These are phyloP conservation scores for Russula sp. DNA, from an alignment of 768 basidiomycete species.

Conservation along the genomic window DNA sequence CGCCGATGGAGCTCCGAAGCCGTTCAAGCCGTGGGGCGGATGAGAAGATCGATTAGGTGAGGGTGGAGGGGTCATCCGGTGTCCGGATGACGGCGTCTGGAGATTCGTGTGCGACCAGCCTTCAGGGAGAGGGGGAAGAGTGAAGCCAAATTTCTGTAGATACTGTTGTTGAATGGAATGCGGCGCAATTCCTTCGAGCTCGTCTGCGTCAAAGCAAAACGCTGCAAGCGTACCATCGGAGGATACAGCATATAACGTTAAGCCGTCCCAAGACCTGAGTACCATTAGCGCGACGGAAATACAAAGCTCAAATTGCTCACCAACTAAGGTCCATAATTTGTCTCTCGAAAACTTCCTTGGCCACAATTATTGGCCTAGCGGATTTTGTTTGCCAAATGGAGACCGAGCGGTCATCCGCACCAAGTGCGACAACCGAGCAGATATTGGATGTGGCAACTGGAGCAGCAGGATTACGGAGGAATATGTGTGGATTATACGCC, in stretches of 20 bases:
- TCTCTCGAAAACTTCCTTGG: slow-evolving; percentile 90
- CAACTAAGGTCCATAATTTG: slow-evolving; percentile 96
- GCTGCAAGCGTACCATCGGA: slow-evolving; percentile 94
- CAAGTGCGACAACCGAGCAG: slow-evolving; percentile 89
- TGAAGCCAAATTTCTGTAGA: slow-evolving; percentile 76
- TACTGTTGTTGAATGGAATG: slow-evolving; percentile 73
- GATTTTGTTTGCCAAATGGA: slow-evolving; percentile 97
- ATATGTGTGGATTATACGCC: slow-evolving; percentile 94
- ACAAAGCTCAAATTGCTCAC: slow-evolving; percentile 44
- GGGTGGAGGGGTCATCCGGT: slow-evolving; percentile 47
- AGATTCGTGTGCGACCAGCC: slow-evolving; percentile 58
- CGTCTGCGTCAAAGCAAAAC: slow-evolving; percentile 76
- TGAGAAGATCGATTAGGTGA: slow-evolving; percentile 42
- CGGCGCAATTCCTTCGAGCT: slow-evolving; percentile 78
- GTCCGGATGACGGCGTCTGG: slow-evolving; percentile 25
- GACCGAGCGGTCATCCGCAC: slow-evolving; percentile 89
- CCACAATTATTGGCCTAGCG: slow-evolving; percentile 86
- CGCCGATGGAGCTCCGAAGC: slow-evolving; percentile 40
- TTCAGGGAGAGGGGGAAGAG: slow-evolving; percentile 60
- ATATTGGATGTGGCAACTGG: slow-evolving; percentile 78
- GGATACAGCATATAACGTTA: slow-evolving; percentile 89
- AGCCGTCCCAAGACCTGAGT: slow-evolving; percentile 85
- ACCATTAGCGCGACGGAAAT: slow-evolving; percentile 11
- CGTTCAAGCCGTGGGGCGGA: slow-evolving; percentile 40
- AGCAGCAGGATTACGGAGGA: slow-evolving; percentile 67